phyloP scores from a whole-genome alignment of 371 early-diverging fungal genomes.

The Rhizopus microsporus region DNA sequence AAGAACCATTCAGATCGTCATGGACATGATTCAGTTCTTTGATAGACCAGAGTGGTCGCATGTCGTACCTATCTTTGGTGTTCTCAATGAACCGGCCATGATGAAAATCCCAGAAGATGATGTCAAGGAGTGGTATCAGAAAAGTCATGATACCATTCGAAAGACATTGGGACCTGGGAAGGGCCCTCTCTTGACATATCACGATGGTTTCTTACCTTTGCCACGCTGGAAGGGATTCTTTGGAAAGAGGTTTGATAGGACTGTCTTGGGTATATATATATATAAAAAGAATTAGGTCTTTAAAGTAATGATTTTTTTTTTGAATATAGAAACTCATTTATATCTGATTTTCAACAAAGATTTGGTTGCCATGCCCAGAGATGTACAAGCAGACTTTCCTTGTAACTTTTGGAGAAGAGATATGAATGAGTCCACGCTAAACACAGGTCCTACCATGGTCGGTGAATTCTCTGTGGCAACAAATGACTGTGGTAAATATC shows the following conservation, averaged over 20 bases:
- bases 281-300: neutral
- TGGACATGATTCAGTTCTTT: constrained; percentile 41
- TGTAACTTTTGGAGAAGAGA: constrained; percentile 46
- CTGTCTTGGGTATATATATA: constrained; percentile 35
- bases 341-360: constrained; percentile 49
- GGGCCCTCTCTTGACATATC: constrained; percentile 46
- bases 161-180: constrained; percentile 18
- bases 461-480: constrained; percentile 77
- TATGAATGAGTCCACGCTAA: constrained; percentile 22
- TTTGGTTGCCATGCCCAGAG: constrained; percentile 47
- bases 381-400: constrained; percentile 46
- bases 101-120: constrained; percentile 20
- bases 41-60: constrained; percentile 50
- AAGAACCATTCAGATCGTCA: constrained; percentile 34
- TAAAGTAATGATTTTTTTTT: neutral
- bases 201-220: constrained; percentile 47
- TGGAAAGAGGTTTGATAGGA: constrained; percentile 26
- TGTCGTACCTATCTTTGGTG: constrained; percentile 57
- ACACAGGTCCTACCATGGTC: constrained; percentile 61
- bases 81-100: constrained; percentile 54
- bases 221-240: constrained; percentile 42
- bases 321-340: constrained; percentile 42
- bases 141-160: constrained; percentile 36
- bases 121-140: constrained; percentile 38
- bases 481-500: constrained; percentile 73